phyloP scores from a whole-genome alignment of 2,329 filamentous ascomycete species.

The Bipolaris gigantea region DNA sequence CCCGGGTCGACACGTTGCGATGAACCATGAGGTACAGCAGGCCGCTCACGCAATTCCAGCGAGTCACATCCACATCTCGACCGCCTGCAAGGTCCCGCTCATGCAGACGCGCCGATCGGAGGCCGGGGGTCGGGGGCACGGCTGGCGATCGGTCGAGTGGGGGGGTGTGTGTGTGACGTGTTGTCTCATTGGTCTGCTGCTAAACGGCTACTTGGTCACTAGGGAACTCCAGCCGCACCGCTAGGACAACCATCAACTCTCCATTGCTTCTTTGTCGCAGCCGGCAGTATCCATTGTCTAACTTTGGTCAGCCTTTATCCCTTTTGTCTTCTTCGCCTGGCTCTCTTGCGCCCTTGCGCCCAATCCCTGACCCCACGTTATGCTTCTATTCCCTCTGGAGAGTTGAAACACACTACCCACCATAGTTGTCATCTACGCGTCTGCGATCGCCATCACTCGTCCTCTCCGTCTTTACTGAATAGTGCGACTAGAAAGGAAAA shows the following conservation, averaged over 20 bases:
- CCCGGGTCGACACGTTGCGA: neutral
- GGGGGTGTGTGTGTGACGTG: conserved; percentile 5
- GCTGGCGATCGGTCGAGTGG: conserved; percentile 9
- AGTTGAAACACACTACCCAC: neutral
- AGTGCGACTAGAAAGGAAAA: neutral
- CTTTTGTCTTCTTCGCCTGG: neutral
- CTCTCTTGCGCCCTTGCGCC: neutral
- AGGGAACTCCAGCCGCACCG: conserved; percentile 1
- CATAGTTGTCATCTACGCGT: neutral
- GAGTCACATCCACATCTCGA: conserved; percentile 6
- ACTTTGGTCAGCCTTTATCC: neutral
- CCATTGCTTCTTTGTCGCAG: neutral
- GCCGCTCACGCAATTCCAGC: neutral
- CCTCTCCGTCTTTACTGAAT: neutral
- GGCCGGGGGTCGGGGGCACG: conserved; percentile 11
- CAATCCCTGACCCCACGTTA: neutral
- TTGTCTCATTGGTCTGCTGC: conserved; percentile 16
- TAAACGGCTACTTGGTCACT: neutral
- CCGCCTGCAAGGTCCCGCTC: conserved; percentile 23
- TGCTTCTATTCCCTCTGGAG: neutral
- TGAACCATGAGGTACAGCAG: conserved; percentile 6
- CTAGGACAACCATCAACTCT: neutral
- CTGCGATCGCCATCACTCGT: neutral
- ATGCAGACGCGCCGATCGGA: conserved; percentile 19
- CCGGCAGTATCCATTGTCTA: neutral